Evolutionary conservation across 352 stramenopile genomes (phyloP).

Genomic region (Globisporangium apiculatum): DNA sequence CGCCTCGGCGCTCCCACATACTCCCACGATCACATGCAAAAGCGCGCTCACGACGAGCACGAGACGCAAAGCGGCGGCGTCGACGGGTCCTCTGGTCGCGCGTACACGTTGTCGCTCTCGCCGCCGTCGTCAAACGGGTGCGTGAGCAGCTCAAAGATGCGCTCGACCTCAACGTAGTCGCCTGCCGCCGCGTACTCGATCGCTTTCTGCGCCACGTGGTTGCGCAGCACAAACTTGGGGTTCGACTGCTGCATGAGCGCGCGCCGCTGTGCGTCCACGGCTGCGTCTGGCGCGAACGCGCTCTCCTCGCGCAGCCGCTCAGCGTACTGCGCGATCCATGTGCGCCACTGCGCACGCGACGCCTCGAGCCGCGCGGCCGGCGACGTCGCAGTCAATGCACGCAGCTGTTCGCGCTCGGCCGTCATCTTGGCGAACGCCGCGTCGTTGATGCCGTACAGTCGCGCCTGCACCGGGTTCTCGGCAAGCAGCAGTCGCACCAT

Average conservation of each 20-base stretch:
- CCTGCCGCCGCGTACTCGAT: constrained; percentile 76
- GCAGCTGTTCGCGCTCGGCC: constrained; percentile 32
- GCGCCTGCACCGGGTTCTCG: constrained; percentile 52
- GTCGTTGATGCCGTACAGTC: constrained; percentile 70
- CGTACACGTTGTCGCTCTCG: constrained; percentile 33
- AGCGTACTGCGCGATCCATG: constrained; percentile 56
- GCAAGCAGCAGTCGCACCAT: constrained; percentile 55
- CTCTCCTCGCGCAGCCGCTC: constrained; percentile 36
- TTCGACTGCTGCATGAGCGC: constrained; percentile 60
- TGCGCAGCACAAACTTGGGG: constrained; percentile 81
- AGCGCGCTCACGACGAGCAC: constrained; percentile 63
- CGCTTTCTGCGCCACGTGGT: constrained; percentile 84
- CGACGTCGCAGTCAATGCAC: constrained; percentile 33
- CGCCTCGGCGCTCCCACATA: no score
- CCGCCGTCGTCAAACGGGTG: constrained; percentile 58
- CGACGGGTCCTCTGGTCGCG: constrained; percentile 41
- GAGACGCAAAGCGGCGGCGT: constrained; percentile 62
- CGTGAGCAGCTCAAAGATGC: constrained; percentile 66
- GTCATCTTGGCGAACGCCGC: constrained; percentile 50
- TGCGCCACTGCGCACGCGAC: constrained; percentile 39
- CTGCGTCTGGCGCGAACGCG: constrained; percentile 23
- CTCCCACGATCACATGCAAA: no score
- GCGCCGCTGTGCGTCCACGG: constrained; percentile 27
- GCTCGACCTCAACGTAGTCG: constrained; percentile 54
- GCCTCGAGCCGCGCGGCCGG: constrained; percentile 35